Evolutionary conservation across 2,329 filamentous ascomycete species (phyloP).

Genomic region (Clarireedia sp.): DNA sequence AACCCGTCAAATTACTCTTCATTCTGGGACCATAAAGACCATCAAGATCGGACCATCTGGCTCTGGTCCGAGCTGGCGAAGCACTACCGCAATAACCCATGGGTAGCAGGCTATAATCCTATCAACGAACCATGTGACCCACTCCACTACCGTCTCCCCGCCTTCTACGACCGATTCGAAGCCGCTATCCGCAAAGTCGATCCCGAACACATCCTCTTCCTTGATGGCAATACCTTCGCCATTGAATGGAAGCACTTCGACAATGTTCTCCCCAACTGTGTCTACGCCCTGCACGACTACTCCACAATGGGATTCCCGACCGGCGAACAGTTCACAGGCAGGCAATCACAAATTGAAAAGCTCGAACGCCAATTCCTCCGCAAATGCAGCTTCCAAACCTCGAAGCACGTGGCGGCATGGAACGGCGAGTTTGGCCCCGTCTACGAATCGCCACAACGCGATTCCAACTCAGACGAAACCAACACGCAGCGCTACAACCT

Average conservation of each 20-base stretch:
- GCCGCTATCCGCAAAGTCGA: slow-evolving; percentile 35
- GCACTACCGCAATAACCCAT: slow-evolving; percentile 37
- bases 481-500: slow-evolving; percentile 39
- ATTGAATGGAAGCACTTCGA: slow-evolving; percentile 42
- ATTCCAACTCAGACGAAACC: slow-evolving; percentile 31
- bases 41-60: slow-evolving; percentile 38
- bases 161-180: slow-evolving; percentile 36
- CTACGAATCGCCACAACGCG: slow-evolving; percentile 26
- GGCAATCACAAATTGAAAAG: slow-evolving; percentile 35
- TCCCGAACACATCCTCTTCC: slow-evolving; percentile 41
- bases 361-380: slow-evolving; percentile 35
- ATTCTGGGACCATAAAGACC: slow-evolving; percentile 41
- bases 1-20: slow-evolving; percentile 32
- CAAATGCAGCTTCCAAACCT: slow-evolving; percentile 38
- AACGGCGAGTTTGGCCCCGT: slow-evolving; percentile 45
- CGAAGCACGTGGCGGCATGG: slow-evolving; percentile 37
- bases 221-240: slow-evolving; percentile 47
- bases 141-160: slow-evolving; percentile 30
- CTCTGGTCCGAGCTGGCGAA: slow-evolving; percentile 37
- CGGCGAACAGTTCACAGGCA: slow-evolving; percentile 36
- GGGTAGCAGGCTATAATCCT: slow-evolving; percentile 27
- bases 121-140: slow-evolving; percentile 31
- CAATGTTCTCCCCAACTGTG: slow-evolving; percentile 38
- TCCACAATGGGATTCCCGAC: slow-evolving; percentile 41
- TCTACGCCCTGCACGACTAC: slow-evolving; percentile 48